Percentiles rank a stretch among this genome's conserved stretches.
These are phyloP conservation scores for Ophiocordyceps camponoti-floridani DNA, from an alignment of 2,329 filamentous ascomycete genomes.

Conservation along the genomic window DNA sequence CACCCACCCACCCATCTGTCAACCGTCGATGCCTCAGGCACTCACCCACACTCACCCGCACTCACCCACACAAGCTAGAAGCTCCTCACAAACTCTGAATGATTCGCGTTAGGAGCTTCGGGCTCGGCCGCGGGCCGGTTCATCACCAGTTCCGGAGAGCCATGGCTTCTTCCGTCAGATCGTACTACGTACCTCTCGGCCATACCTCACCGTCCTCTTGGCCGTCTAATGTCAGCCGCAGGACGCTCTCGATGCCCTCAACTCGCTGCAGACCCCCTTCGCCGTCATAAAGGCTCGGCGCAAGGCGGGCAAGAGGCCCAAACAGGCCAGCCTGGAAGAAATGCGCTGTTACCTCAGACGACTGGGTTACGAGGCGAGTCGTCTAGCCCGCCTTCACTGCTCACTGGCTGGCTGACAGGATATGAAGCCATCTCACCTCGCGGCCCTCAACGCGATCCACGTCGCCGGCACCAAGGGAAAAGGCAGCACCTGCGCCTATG, in stretches of 20 bases:
- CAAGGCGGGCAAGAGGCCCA: constrained; percentile 54
- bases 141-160: no score
- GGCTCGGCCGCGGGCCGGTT: no score
- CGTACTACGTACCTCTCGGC: constrained; percentile 15
- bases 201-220: not conserved
- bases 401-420: not conserved
- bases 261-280: constrained; percentile 81
- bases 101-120: no score
- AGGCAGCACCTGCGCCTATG: constrained; percentile 53
- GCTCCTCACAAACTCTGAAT: no score
- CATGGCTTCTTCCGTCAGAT: constrained; percentile 4
- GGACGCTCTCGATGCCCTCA: constrained; percentile 75
- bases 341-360: constrained; percentile 63
- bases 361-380: constrained; percentile 53
- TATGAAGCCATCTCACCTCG: constrained; percentile 25
- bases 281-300: constrained; percentile 61
- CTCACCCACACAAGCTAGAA: no score
- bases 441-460: constrained; percentile 48
- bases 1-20: no score
- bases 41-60: no score
- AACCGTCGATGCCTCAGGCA: no score
- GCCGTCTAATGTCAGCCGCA: constrained; percentile 16
- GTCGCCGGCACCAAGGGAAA: constrained; percentile 65
- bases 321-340: constrained; percentile 53
- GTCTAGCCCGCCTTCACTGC: not conserved